Evolutionary conservation across 805 yeast species (phyloP).

Genomic region (Lipomyces sp.): DNA sequence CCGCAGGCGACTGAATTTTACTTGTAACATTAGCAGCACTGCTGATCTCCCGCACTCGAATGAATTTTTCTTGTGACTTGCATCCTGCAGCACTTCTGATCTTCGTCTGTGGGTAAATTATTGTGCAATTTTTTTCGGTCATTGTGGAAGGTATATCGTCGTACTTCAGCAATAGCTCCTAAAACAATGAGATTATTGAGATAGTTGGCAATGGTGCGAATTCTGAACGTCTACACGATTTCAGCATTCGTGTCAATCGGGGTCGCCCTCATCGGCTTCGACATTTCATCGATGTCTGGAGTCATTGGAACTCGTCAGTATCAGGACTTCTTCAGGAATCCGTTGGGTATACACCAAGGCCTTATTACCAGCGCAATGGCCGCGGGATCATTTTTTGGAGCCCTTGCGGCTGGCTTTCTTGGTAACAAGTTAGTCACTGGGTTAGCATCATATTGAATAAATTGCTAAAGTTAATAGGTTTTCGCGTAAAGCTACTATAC

Average conservation of each 20-base stretch:
- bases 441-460: constrained; percentile 52
- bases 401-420: constrained; percentile 48
- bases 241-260: constrained; percentile 59
- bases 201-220: constrained; percentile 42
- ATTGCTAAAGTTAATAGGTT: constrained; percentile 55
- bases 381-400: constrained; percentile 68
- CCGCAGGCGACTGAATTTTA: no score
- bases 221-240: constrained; percentile 54
- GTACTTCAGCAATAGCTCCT: no score
- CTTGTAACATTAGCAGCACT: no score
- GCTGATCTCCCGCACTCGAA: no score
- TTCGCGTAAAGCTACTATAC: constrained; percentile 36
- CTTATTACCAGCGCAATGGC: constrained; percentile 67
- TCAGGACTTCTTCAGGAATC: constrained; percentile 53
- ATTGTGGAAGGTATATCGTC: no score
- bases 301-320: constrained; percentile 57
- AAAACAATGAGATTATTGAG: no score
- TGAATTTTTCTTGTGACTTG: no score
- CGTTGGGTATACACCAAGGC: constrained; percentile 62
- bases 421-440: constrained; percentile 49
- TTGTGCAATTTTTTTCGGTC: no score
- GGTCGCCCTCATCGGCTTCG: constrained; percentile 69
- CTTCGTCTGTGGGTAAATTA: no score
- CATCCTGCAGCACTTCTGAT: no score
- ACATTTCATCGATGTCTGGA: constrained; percentile 68